Evolutionary conservation across 345 rosid species (phyloP).

Genomic region (Laguncularia racemosa): DNA sequence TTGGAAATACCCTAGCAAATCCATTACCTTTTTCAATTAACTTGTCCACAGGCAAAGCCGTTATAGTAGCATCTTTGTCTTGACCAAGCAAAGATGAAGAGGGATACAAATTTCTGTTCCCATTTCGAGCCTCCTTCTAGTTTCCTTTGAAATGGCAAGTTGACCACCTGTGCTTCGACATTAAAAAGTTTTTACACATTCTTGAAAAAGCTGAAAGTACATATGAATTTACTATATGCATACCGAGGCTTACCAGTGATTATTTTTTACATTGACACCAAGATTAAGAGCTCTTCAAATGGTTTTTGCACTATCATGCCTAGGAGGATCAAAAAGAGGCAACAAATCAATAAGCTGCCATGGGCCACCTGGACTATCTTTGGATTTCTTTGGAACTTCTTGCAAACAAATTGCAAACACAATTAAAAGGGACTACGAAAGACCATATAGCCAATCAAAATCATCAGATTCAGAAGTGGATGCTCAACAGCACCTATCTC

Average conservation of each 20-base stretch:
- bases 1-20: constrained; percentile 91
- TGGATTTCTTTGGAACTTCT: constrained; percentile 74
- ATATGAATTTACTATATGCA: no score
- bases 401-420: constrained; percentile 15
- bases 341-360: constrained; percentile 82
- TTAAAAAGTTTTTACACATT: not conserved
- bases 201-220: no score
- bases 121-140: constrained; percentile 94
- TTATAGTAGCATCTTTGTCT: no score
- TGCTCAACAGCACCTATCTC: no score
- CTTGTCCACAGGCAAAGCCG: constrained; percentile 76
- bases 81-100: constrained; percentile 84
- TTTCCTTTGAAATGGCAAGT: constrained; percentile 91
- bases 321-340: no score
- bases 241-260: no score
- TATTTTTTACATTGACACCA: no score
- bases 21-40: constrained; percentile 94
- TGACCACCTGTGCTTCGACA: constrained; percentile 58
- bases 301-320: no score
- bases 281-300: no score
- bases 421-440: not conserved
- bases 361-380: constrained; percentile 71
- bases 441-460: not conserved
- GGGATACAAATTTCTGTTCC: constrained; percentile 94
- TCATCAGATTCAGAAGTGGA: no score